Evolutionary conservation across 2,329 filamentous ascomycete species (phyloP).

Genomic region (Atkinsonella hypoxylon): DNA sequence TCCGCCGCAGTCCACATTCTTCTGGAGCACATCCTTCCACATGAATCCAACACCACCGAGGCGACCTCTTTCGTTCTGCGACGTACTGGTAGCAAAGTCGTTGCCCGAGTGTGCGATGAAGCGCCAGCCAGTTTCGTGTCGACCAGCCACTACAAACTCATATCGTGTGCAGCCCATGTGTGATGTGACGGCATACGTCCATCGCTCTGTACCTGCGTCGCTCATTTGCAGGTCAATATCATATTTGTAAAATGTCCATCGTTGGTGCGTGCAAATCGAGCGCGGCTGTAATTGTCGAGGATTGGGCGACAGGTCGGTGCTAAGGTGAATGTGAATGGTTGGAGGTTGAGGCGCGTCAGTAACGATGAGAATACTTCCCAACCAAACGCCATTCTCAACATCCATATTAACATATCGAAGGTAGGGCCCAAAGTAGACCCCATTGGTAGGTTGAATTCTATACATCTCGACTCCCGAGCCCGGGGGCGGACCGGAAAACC

Average conservation of each 20-base stretch:
- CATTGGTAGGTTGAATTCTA: conserved; percentile 85
- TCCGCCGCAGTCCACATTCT: conserved; percentile 90
- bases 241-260: conserved; percentile 95
- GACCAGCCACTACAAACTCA: conserved; percentile 88
- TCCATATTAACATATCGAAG: conserved; percentile 97
- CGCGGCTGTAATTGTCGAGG: conserved; percentile 74
- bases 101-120: conserved; percentile 95
- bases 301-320: conserved; percentile 81
- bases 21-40: conserved; percentile 98
- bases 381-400: conserved; percentile 77
- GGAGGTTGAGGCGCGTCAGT: conserved; percentile 86
- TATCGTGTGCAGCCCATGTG: conserved; percentile 96
- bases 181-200: conserved; percentile 97
- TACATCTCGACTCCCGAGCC: conserved; percentile 87
- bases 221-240: conserved; percentile 85
- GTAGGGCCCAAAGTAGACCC: conserved; percentile 96
- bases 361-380: conserved; percentile 86
- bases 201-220: conserved; percentile 67
- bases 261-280: conserved; percentile 77
- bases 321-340: conserved; percentile 90
- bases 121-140: conserved; percentile 83
- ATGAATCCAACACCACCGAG: conserved; percentile 86
- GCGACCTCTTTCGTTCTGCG: conserved; percentile 70
- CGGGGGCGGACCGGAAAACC: conserved; percentile 81
- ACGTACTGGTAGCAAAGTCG: conserved; percentile 83